Percentiles rank a stretch among this genome's conserved stretches.
phyloP scores from a whole-genome alignment of 345 rosid species.

The Iberis pinnata region DNA sequence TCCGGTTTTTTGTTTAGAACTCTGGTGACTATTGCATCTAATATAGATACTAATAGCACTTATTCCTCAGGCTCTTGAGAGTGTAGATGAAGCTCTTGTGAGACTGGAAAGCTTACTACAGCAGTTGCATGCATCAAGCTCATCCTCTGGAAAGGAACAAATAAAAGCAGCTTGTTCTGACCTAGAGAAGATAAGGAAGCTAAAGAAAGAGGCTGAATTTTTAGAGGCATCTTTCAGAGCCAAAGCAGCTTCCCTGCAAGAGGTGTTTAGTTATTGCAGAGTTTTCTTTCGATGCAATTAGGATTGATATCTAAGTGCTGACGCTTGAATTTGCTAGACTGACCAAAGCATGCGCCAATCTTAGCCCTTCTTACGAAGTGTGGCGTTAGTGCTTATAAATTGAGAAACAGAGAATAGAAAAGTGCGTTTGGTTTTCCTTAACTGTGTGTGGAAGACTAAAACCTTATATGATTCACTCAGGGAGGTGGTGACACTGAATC shows the following conservation, averaged over 20 bases:
- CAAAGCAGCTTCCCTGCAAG: conserved; percentile 79
- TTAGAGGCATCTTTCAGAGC: conserved; percentile 94
- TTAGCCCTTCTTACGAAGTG: neutral
- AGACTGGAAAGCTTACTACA: conserved; percentile 81
- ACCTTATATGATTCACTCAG: conserved; percentile 36
- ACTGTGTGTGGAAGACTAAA: conserved; percentile 17
- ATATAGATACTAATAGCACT: conserved; percentile 12
- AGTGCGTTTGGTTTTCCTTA: conserved; percentile 14
- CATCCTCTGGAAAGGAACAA: conserved; percentile 77
- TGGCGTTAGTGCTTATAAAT: conserved; percentile 1
- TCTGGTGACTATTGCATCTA: conserved; percentile 14
- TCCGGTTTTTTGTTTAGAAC: conserved; percentile 11
- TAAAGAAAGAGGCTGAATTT: conserved; percentile 97
- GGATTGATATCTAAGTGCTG: neutral
- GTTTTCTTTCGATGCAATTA: conserved; percentile 2
- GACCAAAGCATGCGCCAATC: neutral
- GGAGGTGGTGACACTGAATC: conserved; percentile 48
- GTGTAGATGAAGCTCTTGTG: conserved; percentile 80
- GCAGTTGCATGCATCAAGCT: conserved; percentile 64
- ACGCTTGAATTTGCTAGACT: no score
- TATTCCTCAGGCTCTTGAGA: conserved; percentile 68
- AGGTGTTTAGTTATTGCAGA: conserved; percentile 37
- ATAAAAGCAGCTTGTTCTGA: conserved; percentile 92
- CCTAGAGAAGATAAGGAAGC: conserved; percentile 91
- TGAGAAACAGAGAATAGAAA: neutral